Percentiles rank a stretch among this genome's conserved stretches.
Evolutionary conservation across 2,329 filamentous ascomycete species (phyloP).

Genomic region (Tolypocladium tropicale): DNA sequence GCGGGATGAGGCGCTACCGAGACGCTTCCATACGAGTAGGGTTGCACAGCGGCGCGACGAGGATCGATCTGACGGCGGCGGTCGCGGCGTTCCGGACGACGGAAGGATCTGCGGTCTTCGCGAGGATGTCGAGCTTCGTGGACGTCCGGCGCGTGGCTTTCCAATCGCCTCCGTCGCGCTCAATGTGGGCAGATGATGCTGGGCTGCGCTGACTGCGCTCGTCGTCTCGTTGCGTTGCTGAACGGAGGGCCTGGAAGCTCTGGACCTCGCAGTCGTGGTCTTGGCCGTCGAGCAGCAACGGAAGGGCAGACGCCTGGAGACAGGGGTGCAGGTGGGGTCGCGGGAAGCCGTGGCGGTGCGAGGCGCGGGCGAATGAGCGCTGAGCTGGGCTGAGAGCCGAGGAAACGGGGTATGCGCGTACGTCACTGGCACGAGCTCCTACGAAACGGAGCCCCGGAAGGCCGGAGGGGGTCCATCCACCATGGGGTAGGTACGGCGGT

Average conservation of each 20-base stretch:
- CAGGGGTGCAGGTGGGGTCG: neutral
- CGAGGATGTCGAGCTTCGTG: neutral
- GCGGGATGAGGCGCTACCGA: neutral
- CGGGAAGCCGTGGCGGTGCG: neutral
- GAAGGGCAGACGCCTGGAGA: too few relatives aligned
- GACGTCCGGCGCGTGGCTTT: neutral
- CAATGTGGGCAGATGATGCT: neutral
- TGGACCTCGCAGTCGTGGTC: neutral
- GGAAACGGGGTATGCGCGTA: neutral
- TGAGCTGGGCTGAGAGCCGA: neutral
- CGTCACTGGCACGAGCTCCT: neutral
- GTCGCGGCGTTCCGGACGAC: neutral
- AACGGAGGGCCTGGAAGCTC: neutral
- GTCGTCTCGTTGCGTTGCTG: neutral
- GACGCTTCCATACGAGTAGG: neutral
- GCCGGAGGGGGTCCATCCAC: neutral
- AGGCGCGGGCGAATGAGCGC: neutral
- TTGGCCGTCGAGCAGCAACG: neutral
- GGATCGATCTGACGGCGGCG: neutral
- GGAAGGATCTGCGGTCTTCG: too few relatives aligned
- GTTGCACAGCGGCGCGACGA: neutral
- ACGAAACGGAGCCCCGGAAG: too few relatives aligned
- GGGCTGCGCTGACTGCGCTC: neutral
- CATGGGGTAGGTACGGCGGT: too few relatives aligned
- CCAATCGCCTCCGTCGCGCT: neutral